These are phyloP conservation scores for Triticum timopheevii DNA, from an alignment of 176 grass and related monocot species.

Conservation along the genomic window DNA sequence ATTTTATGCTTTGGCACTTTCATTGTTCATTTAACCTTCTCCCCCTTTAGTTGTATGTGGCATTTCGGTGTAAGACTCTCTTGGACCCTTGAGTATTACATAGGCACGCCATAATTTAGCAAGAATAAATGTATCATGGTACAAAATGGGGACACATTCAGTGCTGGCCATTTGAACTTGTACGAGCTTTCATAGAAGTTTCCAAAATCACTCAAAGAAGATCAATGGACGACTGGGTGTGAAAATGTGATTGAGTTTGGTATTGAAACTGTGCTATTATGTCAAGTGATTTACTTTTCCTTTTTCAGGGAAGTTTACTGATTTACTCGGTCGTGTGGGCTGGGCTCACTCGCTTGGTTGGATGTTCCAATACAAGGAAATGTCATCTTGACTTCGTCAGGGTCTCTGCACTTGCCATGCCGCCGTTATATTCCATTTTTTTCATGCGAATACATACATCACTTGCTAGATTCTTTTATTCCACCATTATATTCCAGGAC, in stretches of 20 bases:
- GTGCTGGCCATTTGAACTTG: neutral
- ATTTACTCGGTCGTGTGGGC: neutral
- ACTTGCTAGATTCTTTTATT: neutral
- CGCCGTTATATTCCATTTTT: no score
- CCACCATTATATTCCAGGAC: no score
- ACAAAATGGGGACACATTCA: neutral
- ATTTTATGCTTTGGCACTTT: neutral
- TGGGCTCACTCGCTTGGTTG: neutral
- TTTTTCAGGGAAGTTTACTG: neutral
- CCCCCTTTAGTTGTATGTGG: neutral
- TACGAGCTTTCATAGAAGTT: neutral
- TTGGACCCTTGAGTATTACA: neutral
- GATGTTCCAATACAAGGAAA: neutral
- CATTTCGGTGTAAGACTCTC: neutral
- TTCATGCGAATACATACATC: no score
- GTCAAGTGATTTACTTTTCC: neutral
- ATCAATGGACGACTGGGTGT: neutral
- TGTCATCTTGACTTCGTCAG: no score
- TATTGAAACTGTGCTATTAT: no score
- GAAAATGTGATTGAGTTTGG: neutral
- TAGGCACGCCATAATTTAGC: neutral
- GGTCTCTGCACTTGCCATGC: no score
- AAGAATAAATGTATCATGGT: neutral
- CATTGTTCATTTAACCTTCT: neutral
- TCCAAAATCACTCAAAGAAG: neutral